These are phyloP conservation scores for Leishmania tarentolae DNA, from an alignment of 208 protist genomes.

Conservation along the genomic window DNA sequence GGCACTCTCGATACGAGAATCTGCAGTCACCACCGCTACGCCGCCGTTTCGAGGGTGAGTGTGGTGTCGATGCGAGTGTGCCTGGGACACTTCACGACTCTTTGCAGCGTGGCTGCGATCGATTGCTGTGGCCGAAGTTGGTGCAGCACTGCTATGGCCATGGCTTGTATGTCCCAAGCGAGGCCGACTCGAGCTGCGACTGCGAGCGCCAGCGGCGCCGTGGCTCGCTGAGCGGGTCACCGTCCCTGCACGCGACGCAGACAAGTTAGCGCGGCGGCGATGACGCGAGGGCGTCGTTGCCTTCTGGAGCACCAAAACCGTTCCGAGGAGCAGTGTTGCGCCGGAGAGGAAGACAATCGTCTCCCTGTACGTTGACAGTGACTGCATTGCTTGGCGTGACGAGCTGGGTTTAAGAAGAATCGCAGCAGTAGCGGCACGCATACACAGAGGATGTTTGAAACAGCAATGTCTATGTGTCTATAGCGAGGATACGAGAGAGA, in stretches of 20 bases:
- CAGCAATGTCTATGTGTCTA: neutral
- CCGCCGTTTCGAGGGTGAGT: conserved; percentile 3
- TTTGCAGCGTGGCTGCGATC: conserved; percentile 3
- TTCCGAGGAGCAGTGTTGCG: conserved; percentile 30
- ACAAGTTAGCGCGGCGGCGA: conserved; percentile 23
- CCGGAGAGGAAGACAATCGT: conserved; percentile 48
- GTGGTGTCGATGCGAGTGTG: conserved; percentile 26
- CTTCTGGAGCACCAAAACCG: conserved; percentile 57
- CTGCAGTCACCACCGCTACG: neutral
- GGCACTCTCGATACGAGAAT: neutral
- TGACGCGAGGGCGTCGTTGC: conserved; percentile 44
- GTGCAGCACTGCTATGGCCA: neutral
- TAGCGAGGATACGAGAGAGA: neutral
- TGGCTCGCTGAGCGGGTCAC: conserved; percentile 10
- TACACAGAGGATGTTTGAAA: too few relatives aligned
- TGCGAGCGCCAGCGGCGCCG: conserved; percentile 20
- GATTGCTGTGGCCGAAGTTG: neutral
- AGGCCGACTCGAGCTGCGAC: conserved; percentile 22
- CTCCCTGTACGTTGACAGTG: conserved; percentile 37
- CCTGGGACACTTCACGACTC: conserved; percentile 18
- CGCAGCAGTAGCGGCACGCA: neutral
- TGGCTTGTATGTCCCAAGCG: neutral
- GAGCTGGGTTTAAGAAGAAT: neutral
- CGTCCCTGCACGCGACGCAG: conserved; percentile 18
- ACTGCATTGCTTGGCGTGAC: conserved; percentile 8